Conservation (phyloP, 78 protist species). For the Tieghemostelium lacteum region DNA sequence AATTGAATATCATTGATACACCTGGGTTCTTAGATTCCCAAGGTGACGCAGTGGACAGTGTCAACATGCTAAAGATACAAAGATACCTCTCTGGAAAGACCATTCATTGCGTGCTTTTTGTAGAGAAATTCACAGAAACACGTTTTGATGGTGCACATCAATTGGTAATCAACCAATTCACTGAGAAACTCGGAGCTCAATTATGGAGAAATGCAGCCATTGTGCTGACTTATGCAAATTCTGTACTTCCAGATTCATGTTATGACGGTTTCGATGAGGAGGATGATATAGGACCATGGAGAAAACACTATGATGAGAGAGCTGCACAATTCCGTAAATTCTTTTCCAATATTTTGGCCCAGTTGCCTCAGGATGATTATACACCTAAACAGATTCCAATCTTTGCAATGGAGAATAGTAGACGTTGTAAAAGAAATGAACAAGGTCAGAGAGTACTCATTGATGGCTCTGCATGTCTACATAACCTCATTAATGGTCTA, state of each 20-base stretch:
- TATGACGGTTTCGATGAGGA: constrained; percentile 79
- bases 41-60: constrained; percentile 55
- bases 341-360: constrained; percentile 24
- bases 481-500: constrained; percentile 54
- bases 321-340: constrained; percentile 46
- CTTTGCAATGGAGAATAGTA: constrained; percentile 67
- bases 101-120: constrained; percentile 72
- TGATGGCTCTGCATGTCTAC: constrained; percentile 72
- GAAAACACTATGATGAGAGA: constrained; percentile 47
- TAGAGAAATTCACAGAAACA: constrained; percentile 74
- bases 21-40: constrained; percentile 71
- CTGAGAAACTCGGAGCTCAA: constrained; percentile 73
- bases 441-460: constrained; percentile 62
- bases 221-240: constrained; percentile 64
- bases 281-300: constrained; percentile 75
- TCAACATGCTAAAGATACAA: constrained; percentile 67
- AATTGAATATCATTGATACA: constrained; percentile 72
- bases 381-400: constrained; percentile 72
- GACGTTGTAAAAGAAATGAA: constrained; percentile 67
- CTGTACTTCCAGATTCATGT: constrained; percentile 51
- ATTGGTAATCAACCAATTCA: constrained; percentile 71
- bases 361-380: constrained; percentile 69
- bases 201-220: constrained; percentile 75
- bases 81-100: constrained; percentile 67
- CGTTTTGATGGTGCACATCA: constrained; percentile 80